A percentile compares a stretch with the other conserved stretches of the same genome.
Evolutionary conservation across 345 rosid species (phyloP).

Genomic region (Citrus cavaleriei): DNA sequence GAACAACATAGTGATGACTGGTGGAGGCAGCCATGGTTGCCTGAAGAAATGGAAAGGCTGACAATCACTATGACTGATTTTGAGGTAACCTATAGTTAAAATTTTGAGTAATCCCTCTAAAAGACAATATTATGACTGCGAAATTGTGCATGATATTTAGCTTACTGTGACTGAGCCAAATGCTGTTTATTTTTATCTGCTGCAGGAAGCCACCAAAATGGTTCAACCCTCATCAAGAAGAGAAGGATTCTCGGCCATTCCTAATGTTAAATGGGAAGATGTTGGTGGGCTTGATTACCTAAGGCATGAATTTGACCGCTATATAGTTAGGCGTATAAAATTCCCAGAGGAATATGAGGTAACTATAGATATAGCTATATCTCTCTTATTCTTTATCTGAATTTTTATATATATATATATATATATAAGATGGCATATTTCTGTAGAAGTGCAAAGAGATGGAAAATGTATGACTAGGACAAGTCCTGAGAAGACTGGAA

Average conservation of each 20-base stretch:
- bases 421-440: not conserved
- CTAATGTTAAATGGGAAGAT: slow-evolving; percentile 87
- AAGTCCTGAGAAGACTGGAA: not conserved
- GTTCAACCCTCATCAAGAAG: slow-evolving; percentile 81
- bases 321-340: slow-evolving; percentile 69
- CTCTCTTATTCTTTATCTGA: too few species aligned
- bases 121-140: not conserved
- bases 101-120: not conserved
- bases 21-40: slow-evolving; percentile 76
- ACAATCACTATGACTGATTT: slow-evolving; percentile 75
- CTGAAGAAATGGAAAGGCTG: slow-evolving; percentile 74
- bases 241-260: slow-evolving; percentile 88
- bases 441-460: not conserved
- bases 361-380: not conserved
- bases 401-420: too few species aligned
- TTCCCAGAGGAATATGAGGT: slow-evolving; percentile 74
- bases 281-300: slow-evolving; percentile 86
- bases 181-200: not conserved
- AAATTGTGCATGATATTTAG: not conserved
- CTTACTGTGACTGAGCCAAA: not conserved
- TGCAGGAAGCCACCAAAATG: slow-evolving; percentile 69
- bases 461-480: not conserved
- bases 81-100: slow-evolving; percentile 46
- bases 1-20: slow-evolving; percentile 45
- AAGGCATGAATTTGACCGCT: slow-evolving; percentile 63